Evolutionary conservation across 2,329 filamentous ascomycete species (phyloP).

Genomic region (Verticillium nubilum): DNA sequence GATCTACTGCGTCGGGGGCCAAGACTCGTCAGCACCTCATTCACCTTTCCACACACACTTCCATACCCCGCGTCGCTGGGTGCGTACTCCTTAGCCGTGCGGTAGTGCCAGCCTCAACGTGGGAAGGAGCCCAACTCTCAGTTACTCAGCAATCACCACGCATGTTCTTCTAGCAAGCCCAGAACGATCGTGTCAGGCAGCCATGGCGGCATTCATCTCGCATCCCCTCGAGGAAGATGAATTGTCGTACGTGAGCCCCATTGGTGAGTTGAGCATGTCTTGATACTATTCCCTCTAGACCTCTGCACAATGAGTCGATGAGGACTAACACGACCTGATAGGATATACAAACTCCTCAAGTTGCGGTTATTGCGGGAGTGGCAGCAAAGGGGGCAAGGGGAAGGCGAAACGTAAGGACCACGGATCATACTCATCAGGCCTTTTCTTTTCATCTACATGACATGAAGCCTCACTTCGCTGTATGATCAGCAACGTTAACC

Average conservation of each 20-base stretch:
- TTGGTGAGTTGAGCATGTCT: neutral
- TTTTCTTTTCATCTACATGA: neutral
- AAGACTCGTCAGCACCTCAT: no score
- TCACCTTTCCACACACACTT: no score
- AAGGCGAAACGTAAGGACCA: slow-evolving; percentile 42
- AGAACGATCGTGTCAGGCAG: neutral
- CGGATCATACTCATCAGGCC: neutral
- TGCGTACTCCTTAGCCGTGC: no score
- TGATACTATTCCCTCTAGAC: neutral
- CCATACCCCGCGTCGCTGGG: no score
- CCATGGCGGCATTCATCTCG: neutral
- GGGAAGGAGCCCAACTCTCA: no score
- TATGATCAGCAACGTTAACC: slow-evolving; percentile 13
- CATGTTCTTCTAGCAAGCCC: neutral
- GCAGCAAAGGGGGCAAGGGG: slow-evolving; percentile 41
- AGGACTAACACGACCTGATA: slow-evolving; percentile 15
- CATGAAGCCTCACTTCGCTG: neutral
- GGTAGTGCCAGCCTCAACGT: no score
- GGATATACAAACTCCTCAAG: slow-evolving; percentile 47
- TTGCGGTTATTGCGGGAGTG: slow-evolving; percentile 48
- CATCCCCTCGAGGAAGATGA: neutral
- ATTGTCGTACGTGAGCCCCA: neutral
- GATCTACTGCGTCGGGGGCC: no score
- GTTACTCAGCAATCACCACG: neutral
- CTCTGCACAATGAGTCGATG: neutral